These are phyloP conservation scores for Rutstroemia sp. DNA, from an alignment of 2,329 filamentous ascomycete genomes.

Conservation along the genomic window DNA sequence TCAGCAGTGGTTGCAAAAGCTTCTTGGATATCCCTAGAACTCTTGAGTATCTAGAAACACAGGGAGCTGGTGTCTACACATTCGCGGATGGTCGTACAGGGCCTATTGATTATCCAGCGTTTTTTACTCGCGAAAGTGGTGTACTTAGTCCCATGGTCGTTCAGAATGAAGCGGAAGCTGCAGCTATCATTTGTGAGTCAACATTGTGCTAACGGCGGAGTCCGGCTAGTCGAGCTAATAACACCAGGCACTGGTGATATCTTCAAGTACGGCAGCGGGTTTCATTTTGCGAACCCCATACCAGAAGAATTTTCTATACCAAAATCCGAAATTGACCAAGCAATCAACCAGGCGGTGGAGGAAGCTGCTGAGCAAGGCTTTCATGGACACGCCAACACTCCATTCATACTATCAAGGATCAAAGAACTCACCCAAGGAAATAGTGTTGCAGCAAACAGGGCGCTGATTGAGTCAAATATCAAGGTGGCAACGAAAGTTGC, in stretches of 20 bases:
- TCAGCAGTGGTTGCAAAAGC: conserved; percentile 89
- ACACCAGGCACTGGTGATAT: conserved; percentile 59
- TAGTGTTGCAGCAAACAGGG: conserved; percentile 56
- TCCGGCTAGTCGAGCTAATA: background rate
- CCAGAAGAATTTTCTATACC: conserved; percentile 52
- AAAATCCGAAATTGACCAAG: conserved; percentile 48
- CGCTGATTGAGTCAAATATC: conserved; percentile 60
- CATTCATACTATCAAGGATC: conserved; percentile 60
- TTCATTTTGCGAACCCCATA: conserved; percentile 82
- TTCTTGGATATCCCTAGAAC: conserved; percentile 90
- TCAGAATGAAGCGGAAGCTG: conserved; percentile 70
- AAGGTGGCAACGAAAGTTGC: conserved; percentile 57
- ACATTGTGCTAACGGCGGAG: background rate
- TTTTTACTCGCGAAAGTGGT: conserved; percentile 86
- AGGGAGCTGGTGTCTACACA: conserved; percentile 76
- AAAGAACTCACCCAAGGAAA: conserved; percentile 58
- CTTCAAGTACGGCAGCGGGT: conserved; percentile 58
- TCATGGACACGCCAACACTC: conserved; percentile 60
- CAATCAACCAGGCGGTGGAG: conserved; percentile 48
- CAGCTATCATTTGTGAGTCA: conserved; percentile 68
- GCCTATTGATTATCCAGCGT: conserved; percentile 79
- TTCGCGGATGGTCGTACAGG: conserved; percentile 76
- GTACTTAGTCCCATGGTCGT: conserved; percentile 70
- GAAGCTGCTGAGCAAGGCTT: conserved; percentile 46
- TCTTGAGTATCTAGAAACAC: conserved; percentile 66